phyloP scores from a whole-genome alignment of 2,329 filamentous ascomycete species.

The Nigrospora osmanthi region DNA sequence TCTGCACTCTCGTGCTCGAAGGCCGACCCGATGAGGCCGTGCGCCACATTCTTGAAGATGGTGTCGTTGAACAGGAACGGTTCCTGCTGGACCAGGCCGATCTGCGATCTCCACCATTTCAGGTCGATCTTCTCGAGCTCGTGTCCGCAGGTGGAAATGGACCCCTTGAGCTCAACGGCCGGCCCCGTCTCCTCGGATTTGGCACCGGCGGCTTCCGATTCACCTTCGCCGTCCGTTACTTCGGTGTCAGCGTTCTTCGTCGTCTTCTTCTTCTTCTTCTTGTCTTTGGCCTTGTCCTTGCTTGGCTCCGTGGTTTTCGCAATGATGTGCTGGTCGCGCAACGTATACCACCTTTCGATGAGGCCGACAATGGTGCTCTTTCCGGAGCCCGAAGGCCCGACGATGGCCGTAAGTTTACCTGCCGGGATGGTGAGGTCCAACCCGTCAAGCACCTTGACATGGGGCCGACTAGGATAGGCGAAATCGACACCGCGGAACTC shows the following conservation, averaged over 20 bases:
- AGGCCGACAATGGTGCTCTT: slow-evolving; percentile 69
- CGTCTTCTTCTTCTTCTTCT: slow-evolving; percentile 23
- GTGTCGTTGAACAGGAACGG: slow-evolving; percentile 61
- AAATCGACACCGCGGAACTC: slow-evolving; percentile 60
- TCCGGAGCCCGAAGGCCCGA: slow-evolving; percentile 64
- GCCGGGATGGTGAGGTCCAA: slow-evolving; percentile 51
- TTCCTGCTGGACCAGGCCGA: slow-evolving; percentile 61
- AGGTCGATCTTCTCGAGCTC: slow-evolving; percentile 50
- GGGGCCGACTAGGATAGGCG: slow-evolving; percentile 60
- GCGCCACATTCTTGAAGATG: slow-evolving; percentile 54
- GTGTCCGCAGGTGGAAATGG: slow-evolving; percentile 44
- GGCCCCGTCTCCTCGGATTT: slow-evolving; percentile 28
- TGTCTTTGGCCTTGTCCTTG: slow-evolving; percentile 30
- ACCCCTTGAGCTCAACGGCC: slow-evolving; percentile 39
- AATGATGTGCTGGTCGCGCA: slow-evolving; percentile 44
- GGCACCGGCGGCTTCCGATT: not conserved
- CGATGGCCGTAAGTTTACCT: slow-evolving; percentile 65
- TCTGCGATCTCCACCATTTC: slow-evolving; percentile 55
- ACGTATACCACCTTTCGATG: slow-evolving; percentile 64
- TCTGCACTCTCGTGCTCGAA: slow-evolving; percentile 46
- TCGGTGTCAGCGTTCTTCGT: slow-evolving; percentile 19
- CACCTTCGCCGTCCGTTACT: slow-evolving; percentile 14
- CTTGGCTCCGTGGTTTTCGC: slow-evolving; percentile 40
- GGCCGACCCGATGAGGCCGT: slow-evolving; percentile 45
- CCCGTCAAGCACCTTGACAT: slow-evolving; percentile 54